Percentiles rank a stretch among this genome's conserved stretches.
These are phyloP conservation scores for Penicillium sp. DNA, from an alignment of 2,329 filamentous ascomycete species.

Conservation along the genomic window DNA sequence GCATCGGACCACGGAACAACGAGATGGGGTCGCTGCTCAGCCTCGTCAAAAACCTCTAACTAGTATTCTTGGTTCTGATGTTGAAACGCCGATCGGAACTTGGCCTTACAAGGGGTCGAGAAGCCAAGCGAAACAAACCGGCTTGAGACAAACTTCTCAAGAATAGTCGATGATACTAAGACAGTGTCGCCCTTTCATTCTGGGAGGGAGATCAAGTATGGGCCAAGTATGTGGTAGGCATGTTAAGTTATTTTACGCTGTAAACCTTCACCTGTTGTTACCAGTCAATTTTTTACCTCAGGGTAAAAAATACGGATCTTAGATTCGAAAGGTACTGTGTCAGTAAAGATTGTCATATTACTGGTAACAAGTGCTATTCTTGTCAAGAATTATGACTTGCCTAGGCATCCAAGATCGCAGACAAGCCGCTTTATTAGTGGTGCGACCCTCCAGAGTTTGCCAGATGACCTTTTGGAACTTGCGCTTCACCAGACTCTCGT, in stretches of 20 bases:
- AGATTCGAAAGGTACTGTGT: neutral
- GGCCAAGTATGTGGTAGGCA: neutral
- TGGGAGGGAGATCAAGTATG: neutral
- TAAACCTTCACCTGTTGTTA: neutral
- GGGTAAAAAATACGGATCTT: neutral
- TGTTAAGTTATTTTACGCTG: no score
- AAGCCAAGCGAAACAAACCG: neutral
- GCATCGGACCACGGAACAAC: conserved; percentile 8
- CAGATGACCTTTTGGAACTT: conserved; percentile 2
- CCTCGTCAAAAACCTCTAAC: conserved; percentile 6
- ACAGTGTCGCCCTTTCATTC: neutral
- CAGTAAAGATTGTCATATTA: neutral
- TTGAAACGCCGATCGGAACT: conserved; percentile 23
- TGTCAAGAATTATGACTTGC: conserved; percentile 9
- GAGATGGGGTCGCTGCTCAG: conserved; percentile 10
- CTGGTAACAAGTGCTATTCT: neutral
- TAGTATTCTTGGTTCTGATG: conserved; percentile 16
- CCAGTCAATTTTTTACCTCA: neutral
- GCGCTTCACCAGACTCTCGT: conserved; percentile 3
- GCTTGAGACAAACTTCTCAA: neutral
- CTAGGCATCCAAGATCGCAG: conserved; percentile 2
- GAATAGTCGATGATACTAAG: neutral
- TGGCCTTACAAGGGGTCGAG: conserved; percentile 13
- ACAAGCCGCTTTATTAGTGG: conserved; percentile 12
- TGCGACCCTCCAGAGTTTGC: conserved; percentile 13